Conservation (phyloP, 306 rosid genomes). For the Cicer pinnatifidum region DNA sequence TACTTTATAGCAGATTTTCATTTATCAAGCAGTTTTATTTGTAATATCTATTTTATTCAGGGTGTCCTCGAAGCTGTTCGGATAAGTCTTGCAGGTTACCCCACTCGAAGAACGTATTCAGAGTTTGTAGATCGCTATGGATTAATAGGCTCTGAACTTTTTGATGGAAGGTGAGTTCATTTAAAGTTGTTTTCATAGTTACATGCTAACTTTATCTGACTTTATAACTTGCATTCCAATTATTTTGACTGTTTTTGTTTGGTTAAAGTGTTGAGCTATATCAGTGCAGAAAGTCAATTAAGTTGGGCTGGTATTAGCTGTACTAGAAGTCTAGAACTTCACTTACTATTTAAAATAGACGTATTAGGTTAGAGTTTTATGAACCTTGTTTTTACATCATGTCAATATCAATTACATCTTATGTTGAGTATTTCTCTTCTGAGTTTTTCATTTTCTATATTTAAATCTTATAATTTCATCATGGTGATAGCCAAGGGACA, state of each 20-base stretch:
- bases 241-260: conserved; percentile 30
- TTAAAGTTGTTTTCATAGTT: conserved; percentile 10
- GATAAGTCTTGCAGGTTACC: conserved; percentile 97
- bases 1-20: conserved; percentile 19
- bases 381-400: neutral
- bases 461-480: neutral
- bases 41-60: conserved; percentile 52
- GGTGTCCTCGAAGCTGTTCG: conserved; percentile 99
- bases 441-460: neutral
- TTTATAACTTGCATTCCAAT: conserved; percentile 8
- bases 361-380: neutral
- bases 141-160: conserved; percentile 68
- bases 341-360: conserved; percentile 2
- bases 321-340: neutral
- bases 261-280: neutral
- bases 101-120: conserved; percentile 82
- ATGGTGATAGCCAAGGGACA: neutral
- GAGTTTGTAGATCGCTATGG: conserved; percentile 98
- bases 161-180: conserved; percentile 75
- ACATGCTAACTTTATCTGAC: neutral
- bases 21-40: conserved; percentile 3
- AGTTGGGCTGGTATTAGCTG: conserved; percentile 11
- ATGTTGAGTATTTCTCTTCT: neutral
- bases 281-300: neutral
- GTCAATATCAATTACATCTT: neutral